phyloP scores from a whole-genome alignment of 1,284 basidiomycete genomes.

The Lentinula novae-zelandiae region DNA sequence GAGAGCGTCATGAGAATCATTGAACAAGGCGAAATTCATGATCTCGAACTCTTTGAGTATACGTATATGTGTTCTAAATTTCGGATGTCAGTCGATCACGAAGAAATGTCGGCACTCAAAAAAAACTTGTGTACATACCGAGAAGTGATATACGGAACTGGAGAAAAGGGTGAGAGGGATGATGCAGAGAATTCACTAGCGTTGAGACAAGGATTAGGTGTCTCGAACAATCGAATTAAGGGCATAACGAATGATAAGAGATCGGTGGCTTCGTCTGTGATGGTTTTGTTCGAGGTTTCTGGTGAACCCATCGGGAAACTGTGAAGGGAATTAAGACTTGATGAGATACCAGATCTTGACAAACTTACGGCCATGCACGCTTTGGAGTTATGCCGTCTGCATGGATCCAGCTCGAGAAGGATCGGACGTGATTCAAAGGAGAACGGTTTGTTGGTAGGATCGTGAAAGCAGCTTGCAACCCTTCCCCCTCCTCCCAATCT shows the following conservation, averaged over 20 bases:
- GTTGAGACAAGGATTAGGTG: conserved; percentile 20
- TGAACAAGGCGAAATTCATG: conserved; percentile 26
- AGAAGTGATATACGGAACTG: conserved; percentile 5
- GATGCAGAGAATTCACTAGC: conserved; percentile 15
- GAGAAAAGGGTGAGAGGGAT: not conserved
- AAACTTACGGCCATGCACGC: conserved; percentile 25
- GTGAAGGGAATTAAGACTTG: not conserved
- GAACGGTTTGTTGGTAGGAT: conserved; percentile 29
- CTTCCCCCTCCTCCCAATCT: conserved; percentile 16
- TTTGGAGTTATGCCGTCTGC: conserved; percentile 19
- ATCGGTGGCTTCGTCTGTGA: conserved; percentile 27
- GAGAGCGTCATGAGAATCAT: conserved; percentile 23
- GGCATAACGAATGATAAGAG: conserved; percentile 21
- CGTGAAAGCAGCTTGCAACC: conserved; percentile 30
- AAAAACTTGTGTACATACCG: conserved; percentile 19
- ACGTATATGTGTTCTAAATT: conserved; percentile 22
- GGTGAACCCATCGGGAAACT: conserved; percentile 25
- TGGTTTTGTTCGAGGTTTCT: conserved; percentile 13
- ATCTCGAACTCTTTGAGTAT: conserved; percentile 26
- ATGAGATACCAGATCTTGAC: not conserved
- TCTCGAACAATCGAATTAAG: conserved; percentile 27
- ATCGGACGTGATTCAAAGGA: conserved; percentile 22
- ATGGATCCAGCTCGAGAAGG: conserved; percentile 29
- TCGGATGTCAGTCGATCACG: not conserved
- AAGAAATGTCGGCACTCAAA: no score